phyloP scores from a whole-genome alignment of 2,329 filamentous ascomycete species.

The Xylaria sp. region DNA sequence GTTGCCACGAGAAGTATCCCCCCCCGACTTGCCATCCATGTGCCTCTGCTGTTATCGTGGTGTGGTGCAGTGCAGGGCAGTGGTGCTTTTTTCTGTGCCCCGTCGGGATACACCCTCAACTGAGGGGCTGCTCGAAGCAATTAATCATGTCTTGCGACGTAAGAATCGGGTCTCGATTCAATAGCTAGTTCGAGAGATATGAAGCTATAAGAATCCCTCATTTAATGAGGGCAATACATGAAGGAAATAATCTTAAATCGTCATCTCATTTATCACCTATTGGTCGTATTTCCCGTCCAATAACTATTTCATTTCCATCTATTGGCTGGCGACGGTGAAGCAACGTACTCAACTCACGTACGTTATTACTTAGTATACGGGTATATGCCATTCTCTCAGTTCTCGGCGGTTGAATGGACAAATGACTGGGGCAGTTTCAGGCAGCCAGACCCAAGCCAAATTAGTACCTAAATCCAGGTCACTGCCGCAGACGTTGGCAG shows the following conservation, averaged over 20 bases:
- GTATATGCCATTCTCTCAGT: constrained; percentile 5
- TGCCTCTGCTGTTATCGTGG: constrained; percentile 26
- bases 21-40: constrained; percentile 11
- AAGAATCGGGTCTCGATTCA: constrained; percentile 8
- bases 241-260: background rate
- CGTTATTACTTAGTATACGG: background rate
- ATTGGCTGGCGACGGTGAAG: constrained; percentile 5
- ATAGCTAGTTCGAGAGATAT: constrained; percentile 1
- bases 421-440: constrained; percentile 26
- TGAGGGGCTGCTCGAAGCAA: constrained; percentile 14
- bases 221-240: background rate
- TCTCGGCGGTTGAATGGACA: constrained; percentile 12
- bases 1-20: constrained; percentile 18
- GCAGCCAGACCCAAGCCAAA: constrained; percentile 17
- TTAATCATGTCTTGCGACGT: constrained; percentile 8
- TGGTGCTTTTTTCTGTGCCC: constrained; percentile 28
- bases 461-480: constrained; percentile 11
- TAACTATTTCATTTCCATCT: too few species aligned
- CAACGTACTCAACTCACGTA: background rate
- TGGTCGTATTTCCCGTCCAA: background rate
- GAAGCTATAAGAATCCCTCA: constrained; percentile 6
- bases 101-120: constrained; percentile 17
- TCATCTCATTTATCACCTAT: background rate
- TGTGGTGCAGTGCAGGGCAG: constrained; percentile 17
- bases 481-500: constrained; percentile 13